Evolutionary conservation across 2,329 filamentous ascomycete genomes (phyloP), one percentile per base, ranked within the genome.

Genomic region (Mycosphaerella sp.): DNA sequence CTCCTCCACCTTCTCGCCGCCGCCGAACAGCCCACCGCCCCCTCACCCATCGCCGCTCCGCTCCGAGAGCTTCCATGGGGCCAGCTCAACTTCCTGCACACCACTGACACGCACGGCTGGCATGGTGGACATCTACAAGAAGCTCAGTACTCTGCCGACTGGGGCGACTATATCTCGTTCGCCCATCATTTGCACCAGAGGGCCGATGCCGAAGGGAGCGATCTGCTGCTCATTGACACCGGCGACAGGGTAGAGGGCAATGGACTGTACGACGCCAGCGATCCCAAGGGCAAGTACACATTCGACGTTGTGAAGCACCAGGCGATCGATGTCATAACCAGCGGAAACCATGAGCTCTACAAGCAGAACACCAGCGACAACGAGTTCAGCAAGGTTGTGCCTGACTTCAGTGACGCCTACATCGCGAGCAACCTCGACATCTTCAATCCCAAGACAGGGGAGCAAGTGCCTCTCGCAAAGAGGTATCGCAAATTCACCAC

Each of bases 81-180:
- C n/a, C 85, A 95, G 68, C 78, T 97, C 64, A 97, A 97, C 75
- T 94, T 76, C 62, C 64, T 98, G n/a, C 90, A 95, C 66, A 97
- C 93, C 0, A 97, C 93, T 32, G 74, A 97, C 68, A 93, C 87
- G 4, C 93, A 97, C 71, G 91, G 93, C 62, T 98, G 93, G 93
- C 84, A 94, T 66, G 89, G 82, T 8, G 93, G 93, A 1, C 93
- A 98, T 75, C 73, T 97, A 4, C 85, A 90, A 73, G 93, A 98
- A 72, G 78, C 89, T 2, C 91, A 93, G 54, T 98, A 94, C 70
- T 90, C 88, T 6, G 91, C 89, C 41, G 93, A 98, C 70, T 97
- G 93, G 89, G 93, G 93, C 52, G 93, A 98, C 71, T 98, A 97
- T 70, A 79, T 97, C 62, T 96, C 91, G 6, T 96, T 98, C 66